Evolutionary conservation across 345 rosid genomes (phyloP).

Genomic region (Salix exigua): DNA sequence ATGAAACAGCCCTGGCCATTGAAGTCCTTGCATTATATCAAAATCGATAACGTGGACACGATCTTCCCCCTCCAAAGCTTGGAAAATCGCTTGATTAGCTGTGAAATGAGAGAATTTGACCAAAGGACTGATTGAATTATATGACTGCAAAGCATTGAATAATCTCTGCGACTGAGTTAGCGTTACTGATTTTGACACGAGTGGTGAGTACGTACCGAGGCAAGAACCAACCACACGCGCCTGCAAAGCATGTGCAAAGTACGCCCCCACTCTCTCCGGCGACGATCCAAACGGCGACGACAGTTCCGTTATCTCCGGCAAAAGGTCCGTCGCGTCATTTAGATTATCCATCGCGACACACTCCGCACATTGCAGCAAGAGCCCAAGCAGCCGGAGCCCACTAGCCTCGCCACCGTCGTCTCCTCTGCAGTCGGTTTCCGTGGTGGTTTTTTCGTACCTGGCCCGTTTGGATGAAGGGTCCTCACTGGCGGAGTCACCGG

Average conservation of each 20-base stretch:
- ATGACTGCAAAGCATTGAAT: conserved; percentile 78
- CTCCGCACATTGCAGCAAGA: conserved; percentile 91
- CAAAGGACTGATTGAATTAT: conserved; percentile 70
- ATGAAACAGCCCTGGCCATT: conserved; percentile 98
- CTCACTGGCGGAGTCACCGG: conserved; percentile 26
- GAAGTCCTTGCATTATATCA: conserved; percentile 97
- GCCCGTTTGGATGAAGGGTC: conserved; percentile 53
- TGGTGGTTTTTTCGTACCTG: conserved; percentile 6
- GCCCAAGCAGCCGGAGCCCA: conserved; percentile 62
- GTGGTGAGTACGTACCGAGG: conserved; percentile 49
- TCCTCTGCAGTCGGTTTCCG: conserved; percentile 2
- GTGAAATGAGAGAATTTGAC: conserved; percentile 95
- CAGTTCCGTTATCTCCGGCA: conserved; percentile 70
- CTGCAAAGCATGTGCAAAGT: conserved; percentile 80
- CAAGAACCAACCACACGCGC: conserved; percentile 80
- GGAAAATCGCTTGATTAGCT: conserved; percentile 89
- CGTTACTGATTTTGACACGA: conserved; percentile 37
- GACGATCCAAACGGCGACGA: conserved; percentile 91
- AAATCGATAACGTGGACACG: conserved; percentile 85
- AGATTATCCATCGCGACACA: conserved; percentile 78
- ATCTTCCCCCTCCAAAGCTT: conserved; percentile 77
- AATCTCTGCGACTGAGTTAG: conserved; percentile 58
- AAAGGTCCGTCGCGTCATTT: conserved; percentile 56
- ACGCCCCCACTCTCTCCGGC: conserved; percentile 83
- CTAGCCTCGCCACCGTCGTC: conserved; percentile 38